Evolutionary conservation across 257 asterid genomes (phyloP), one percentile per base, ranked within the genome.

Genomic region (Coffea canephora): DNA sequence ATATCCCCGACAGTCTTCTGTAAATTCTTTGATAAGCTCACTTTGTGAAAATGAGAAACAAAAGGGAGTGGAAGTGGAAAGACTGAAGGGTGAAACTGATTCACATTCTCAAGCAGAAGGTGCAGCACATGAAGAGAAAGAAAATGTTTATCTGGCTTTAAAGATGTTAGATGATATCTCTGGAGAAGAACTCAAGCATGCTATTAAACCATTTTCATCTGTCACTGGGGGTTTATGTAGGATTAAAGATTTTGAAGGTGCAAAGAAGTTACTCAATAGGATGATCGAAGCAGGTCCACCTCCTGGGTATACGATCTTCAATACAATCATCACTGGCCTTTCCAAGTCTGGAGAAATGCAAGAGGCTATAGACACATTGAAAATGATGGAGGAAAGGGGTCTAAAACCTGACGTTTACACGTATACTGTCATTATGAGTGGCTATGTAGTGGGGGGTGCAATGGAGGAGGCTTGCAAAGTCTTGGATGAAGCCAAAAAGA

Each of bases 321-420:
- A 93, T 69, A 80, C 83, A 10, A 89, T 93, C 13, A 92, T 95
- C 64, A 95, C 82, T 18, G 91, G 89, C 68, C 93, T 93, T 69
- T 76, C 92, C 78, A 95, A 90, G 85, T 77, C 55, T 5, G 95
- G 91, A 27, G 91, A 91, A 43, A 82, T 86, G 89, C 90, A 85
- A 55, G 99, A 87, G 82, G 92, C 99, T 15, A 50, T 46, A 82
- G 84, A 84, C 41, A 68, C 86, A 48, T 74, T 83, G 88, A 84
- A 83, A 59, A 69, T 89, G 81, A 91, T 93, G 94, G 91, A 91
- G 89, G 85, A 59, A 70, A 86, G 96, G 98, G 98, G 99, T 82
- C 86, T 95, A 71, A 91, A 91, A 83, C 97, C 97, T 13, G 99
- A 91, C 83, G 85, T 93, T 11, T 93, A 88, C 89, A 90, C 97